These are phyloP conservation scores for Phytophthora niederhauseri DNA, from an alignment of 352 stramenopile species.

Conservation along the genomic window DNA sequence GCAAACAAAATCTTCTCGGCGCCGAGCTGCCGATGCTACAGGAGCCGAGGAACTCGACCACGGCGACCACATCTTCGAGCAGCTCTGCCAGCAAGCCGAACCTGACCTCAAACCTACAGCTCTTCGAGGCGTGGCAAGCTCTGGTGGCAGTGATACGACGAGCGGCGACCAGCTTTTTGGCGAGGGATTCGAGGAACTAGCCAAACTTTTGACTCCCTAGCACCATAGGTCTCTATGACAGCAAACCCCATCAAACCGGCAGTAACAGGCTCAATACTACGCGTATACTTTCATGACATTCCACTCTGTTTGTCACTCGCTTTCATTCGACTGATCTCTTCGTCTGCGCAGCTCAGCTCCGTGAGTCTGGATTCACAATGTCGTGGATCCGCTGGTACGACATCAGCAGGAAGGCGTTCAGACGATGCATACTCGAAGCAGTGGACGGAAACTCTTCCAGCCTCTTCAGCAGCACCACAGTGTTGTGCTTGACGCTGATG, in stretches of 20 bases:
- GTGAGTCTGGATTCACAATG: conserved; percentile 67
- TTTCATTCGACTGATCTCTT: not conserved
- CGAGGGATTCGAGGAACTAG: conserved; percentile 54
- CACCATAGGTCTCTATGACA: not conserved
- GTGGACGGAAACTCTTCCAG: conserved; percentile 84
- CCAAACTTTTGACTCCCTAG: conserved; percentile 52
- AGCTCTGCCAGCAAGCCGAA: conserved; percentile 80
- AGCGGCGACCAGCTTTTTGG: conserved; percentile 48
- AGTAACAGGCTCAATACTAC: conserved; percentile 10
- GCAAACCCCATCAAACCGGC: not conserved
- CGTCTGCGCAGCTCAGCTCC: conserved; percentile 22
- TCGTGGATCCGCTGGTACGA: conserved; percentile 86
- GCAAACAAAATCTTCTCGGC: conserved; percentile 3
- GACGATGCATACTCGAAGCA: conserved; percentile 59
- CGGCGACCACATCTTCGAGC: conserved; percentile 78
- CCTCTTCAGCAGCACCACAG: conserved; percentile 85
- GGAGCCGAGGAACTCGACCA: conserved; percentile 49
- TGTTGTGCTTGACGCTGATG: conserved; percentile 91
- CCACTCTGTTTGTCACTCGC: conserved; percentile 4
- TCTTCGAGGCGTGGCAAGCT: not conserved
- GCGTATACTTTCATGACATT: conserved; percentile 11
- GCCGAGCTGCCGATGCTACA: conserved; percentile 3
- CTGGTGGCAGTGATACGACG: conserved; percentile 13
- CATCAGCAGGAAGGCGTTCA: conserved; percentile 87
- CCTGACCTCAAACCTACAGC: conserved; percentile 57